Evolutionary conservation across 2,329 filamentous ascomycete genomes (phyloP), one percentile per base, ranked within the genome.

Genomic region (Onygena corvina): DNA sequence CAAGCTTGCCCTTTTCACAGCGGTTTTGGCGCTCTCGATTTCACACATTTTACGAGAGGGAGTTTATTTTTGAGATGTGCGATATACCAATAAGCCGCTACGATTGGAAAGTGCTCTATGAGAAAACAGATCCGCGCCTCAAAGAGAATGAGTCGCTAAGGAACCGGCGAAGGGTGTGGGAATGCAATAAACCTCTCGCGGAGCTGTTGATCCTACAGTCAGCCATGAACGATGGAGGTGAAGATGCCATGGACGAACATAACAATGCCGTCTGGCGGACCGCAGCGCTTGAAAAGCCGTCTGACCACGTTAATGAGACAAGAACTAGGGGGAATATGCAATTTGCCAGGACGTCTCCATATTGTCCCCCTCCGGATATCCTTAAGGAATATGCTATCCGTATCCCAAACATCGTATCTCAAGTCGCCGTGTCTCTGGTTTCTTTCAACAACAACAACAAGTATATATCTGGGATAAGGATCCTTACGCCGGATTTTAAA

Each of bases 61-160:
- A 53, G 16, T 56, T 50, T 21, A 52, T 57, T 14, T 54, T 54
- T 46, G 54, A 57, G 36, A 33, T 2, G 29, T 20, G 16, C 14
- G 27, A 16, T 12, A 27, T 7, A 8, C 8, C 27, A 45, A 12
- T 27, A 46, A 18, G 34, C 50, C 20, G 16, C 27, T 30, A 53
- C 7, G 50, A 71, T 25, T 59, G 56, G 57, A 57, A 50, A 48
- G 31, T 35, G 6, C 36, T 57, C 20, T 58, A 57, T 33, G 25
- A 57, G n/a, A 49, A 45, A 33, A 56, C 53, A n/a, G 31, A 45
- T 16, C 9, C 46, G 20, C 48, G n/a, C 7, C 9, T 38, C 14
- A 21, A 31, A 2, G 34, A 53, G 7, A 48, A 46, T 1, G 35
- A 33, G 9, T 42, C 47, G 31, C 31, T 57, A 34, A 48, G 47